Base-by-base conservation (phyloP, 176 grass and related monocot genomes). In the Phoenix roebelenii region DNA sequence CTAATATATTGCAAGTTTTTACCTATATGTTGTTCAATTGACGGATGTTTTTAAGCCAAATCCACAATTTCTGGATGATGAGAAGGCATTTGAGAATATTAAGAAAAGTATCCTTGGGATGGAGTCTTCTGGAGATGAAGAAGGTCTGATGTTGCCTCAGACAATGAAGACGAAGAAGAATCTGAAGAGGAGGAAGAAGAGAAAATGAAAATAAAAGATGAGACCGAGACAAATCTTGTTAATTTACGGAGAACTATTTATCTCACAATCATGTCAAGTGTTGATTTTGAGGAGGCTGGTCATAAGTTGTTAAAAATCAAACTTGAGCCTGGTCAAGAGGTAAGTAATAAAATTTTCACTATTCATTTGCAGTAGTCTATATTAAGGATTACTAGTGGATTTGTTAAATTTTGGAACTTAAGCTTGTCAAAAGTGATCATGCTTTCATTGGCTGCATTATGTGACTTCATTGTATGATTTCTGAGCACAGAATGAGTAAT, bases 271-370 rank as follows among this genome's bases (percentile, higher is more conserved):
- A 97, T 97, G 87, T 97, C 92, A 3, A 97, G 92, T 71, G 87
- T 97, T 77, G 92, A 97, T 85, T 97, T 97, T 77, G 92, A 97
- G 74, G 92, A 97, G 86, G 92, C 92, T 75, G 92, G 92, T 18
- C 92, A 97, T 68, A 97, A 97, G 63, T 86, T 97, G 35, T 65
- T 97, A 61, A 97, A 97, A 72, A 92, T 92, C 72, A 91, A 97
- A 68, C 87, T 97, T 14, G 92, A 97, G 72, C 87, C 92, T 77
- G 92, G 92, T 64, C 92, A 97, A 69, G 87, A 97, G 81, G 92
- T 91, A 71, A 85, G 80, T 22, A 39, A 32, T 57, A 15, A 17
- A 65, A 19, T 73, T 24, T 17, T 1, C 25, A 19, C 53, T 16
- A n/a, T 70, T 15, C 6, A 4, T 48, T 18, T 49, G 6, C 16